phyloP scores from a whole-genome alignment of 1,284 basidiomycete genomes.

The Rhodotorula sp. region DNA sequence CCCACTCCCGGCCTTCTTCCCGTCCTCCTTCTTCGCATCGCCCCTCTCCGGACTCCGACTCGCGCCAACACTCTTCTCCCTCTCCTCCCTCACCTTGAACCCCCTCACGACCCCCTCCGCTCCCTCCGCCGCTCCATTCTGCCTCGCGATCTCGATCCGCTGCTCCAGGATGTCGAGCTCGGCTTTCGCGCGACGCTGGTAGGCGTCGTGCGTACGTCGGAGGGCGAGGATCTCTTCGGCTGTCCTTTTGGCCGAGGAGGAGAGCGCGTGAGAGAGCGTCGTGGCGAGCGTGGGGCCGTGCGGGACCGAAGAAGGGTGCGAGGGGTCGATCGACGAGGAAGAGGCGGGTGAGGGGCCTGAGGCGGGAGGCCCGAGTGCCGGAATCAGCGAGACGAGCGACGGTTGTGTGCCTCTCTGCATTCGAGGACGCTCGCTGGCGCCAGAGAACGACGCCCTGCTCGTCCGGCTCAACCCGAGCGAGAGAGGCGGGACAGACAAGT shows the following conservation, averaged over 20 bases:
- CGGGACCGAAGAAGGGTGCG: background rate
- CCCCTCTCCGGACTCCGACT: background rate
- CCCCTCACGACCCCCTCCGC: conserved; percentile 27
- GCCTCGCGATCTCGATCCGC: conserved; percentile 4
- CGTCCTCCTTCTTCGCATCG: background rate
- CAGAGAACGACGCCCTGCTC: conserved; percentile 13
- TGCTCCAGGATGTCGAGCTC: conserved; percentile 28
- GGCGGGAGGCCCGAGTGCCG: background rate
- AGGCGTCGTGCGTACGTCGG: conserved; percentile 23
- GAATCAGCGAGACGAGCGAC: conserved; percentile 14
- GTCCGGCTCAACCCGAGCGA: conserved; percentile 23
- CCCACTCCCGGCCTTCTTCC: background rate
- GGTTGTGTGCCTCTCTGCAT: background rate
- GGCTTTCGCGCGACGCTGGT: conserved; percentile 15
- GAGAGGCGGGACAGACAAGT: conserved; percentile 25
- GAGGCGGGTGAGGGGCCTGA: background rate
- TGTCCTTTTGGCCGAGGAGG: conserved; percentile 12
- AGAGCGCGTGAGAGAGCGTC: background rate
- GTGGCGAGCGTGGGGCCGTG: background rate
- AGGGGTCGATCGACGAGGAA: background rate
- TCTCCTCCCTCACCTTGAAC: conserved; percentile 13
- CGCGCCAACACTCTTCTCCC: background rate
- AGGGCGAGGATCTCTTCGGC: conserved; percentile 36
- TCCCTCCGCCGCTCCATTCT: background rate
- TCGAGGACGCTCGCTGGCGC: background rate